A percentile compares a stretch with the other conserved stretches of the same genome.
Conservation (phyloP, 805 yeast species). For the Suhomyces kilbournensis region DNA sequence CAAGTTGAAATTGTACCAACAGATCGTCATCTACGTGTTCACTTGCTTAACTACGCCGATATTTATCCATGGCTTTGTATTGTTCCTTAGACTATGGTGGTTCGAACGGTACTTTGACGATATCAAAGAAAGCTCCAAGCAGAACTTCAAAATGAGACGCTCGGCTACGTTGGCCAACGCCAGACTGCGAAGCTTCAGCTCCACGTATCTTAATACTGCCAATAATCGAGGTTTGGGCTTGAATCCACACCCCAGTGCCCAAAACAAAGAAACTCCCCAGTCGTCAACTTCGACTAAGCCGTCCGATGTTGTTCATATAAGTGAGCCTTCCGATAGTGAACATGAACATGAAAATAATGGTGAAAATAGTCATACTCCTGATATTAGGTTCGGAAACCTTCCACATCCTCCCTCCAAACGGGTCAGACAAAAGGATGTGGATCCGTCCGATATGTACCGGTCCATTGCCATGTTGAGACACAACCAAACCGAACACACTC, state of each 20-base stretch:
- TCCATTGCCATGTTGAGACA: constrained; percentile 72
- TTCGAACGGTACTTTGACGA: constrained; percentile 84
- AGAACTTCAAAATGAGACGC: constrained; percentile 78
- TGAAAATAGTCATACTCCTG: not conserved
- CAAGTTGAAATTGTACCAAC: constrained; percentile 69
- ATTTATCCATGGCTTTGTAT: constrained; percentile 75
- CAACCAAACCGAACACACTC: not conserved
- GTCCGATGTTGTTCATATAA: constrained; percentile 25
- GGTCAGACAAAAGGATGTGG: constrained; percentile 40
- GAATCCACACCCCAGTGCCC: not conserved
- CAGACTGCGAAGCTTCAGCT: constrained; percentile 32
- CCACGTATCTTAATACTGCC: constrained; percentile 24
- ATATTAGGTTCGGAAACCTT: constrained; percentile 55
- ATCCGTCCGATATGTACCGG: constrained; percentile 80
- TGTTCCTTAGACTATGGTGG: constrained; percentile 80
- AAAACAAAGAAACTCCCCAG: constrained; percentile 8
- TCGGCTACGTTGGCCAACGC: constrained; percentile 70
- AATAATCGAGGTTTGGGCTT: constrained; percentile 33
- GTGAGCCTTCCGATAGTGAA: constrained; percentile 42
- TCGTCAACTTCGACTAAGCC: constrained; percentile 14
- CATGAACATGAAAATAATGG: not conserved
- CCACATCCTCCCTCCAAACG: constrained; percentile 49
- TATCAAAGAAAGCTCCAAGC: constrained; percentile 73
- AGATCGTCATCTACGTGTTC: constrained; percentile 61
- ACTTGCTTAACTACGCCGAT: constrained; percentile 80